phyloP scores from a whole-genome alignment of 192 early-diverging fungal genomes.

The Coemansia sp. region DNA sequence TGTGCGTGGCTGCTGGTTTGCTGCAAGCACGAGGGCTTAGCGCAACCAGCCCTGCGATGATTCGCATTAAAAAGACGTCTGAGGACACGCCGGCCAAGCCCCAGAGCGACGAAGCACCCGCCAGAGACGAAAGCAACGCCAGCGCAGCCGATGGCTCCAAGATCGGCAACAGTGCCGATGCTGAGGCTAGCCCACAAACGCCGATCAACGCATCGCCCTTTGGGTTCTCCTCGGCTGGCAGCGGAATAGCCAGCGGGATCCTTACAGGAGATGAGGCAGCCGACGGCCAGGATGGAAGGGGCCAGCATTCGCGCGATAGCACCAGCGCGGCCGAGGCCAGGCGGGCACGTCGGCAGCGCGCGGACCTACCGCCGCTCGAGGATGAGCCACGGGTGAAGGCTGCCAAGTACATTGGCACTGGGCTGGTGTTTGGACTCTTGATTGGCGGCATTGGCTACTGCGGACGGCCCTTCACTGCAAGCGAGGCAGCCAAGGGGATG shows the following conservation, averaged over 20 bases:
- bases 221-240: slow-evolving; percentile 41
- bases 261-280: slow-evolving; percentile 22
- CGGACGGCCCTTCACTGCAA: slow-evolving; percentile 37
- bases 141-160: not conserved
- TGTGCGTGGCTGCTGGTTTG: not conserved
- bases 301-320: slow-evolving; percentile 21
- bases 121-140: not conserved
- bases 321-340: slow-evolving; percentile 48
- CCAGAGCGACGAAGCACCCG: not conserved
- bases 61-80: slow-evolving; percentile 31
- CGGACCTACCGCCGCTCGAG: slow-evolving; percentile 52
- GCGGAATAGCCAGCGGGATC: slow-evolving; percentile 47
- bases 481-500: slow-evolving; percentile 39
- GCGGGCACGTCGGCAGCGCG: slow-evolving; percentile 49
- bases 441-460: slow-evolving; percentile 46
- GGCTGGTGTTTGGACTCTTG: slow-evolving; percentile 42
- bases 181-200: slow-evolving; percentile 4
- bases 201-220: slow-evolving; percentile 40
- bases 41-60: slow-evolving; percentile 19
- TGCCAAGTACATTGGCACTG: slow-evolving; percentile 45
- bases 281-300: not conserved
- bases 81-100: slow-evolving; percentile 19
- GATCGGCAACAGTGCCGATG: not conserved
- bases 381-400: slow-evolving; percentile 51
- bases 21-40: slow-evolving; percentile 7